These are phyloP conservation scores for Plasmodium knowlesi DNA, from an alignment of 169 alveolate genomes.

Conservation along the genomic window DNA sequence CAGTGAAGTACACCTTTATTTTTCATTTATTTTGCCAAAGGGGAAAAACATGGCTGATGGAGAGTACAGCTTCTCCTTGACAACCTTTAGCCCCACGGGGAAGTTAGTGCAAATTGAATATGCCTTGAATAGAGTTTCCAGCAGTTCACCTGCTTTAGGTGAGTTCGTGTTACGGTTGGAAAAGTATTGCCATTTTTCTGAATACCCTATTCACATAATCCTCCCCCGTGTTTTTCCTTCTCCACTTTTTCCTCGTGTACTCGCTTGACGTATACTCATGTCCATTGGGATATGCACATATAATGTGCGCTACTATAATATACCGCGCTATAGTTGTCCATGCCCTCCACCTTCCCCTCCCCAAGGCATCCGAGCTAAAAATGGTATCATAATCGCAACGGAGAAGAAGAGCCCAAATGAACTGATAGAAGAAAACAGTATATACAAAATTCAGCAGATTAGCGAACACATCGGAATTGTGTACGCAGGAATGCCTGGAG, in stretches of 20 bases:
- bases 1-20: background rate
- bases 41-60: constrained; percentile 86
- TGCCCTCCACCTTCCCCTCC: background rate
- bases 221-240: background rate
- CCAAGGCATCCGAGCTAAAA: constrained; percentile 93
- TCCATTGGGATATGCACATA: background rate
- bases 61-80: constrained; percentile 93
- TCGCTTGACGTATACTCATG: background rate
- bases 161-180: constrained; percentile 12
- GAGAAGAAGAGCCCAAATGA: constrained; percentile 93
- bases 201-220: background rate
- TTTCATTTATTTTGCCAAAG: constrained; percentile 1
- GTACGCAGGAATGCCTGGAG: constrained; percentile 99
- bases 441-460: constrained; percentile 93
- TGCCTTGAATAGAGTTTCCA: constrained; percentile 97
- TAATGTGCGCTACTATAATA: background rate
- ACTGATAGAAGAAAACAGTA: constrained; percentile 94
- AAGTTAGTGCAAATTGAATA: constrained; percentile 97
- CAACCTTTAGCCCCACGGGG: constrained; percentile 97
- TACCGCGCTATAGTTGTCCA: background rate
- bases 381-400: constrained; percentile 97
- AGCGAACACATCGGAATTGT: constrained; percentile 93
- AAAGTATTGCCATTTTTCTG: background rate
- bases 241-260: background rate
- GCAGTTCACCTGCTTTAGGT: constrained; percentile 96